phyloP scores from a whole-genome alignment of 805 yeast species.

The Helenozyma rhizophorensis region DNA sequence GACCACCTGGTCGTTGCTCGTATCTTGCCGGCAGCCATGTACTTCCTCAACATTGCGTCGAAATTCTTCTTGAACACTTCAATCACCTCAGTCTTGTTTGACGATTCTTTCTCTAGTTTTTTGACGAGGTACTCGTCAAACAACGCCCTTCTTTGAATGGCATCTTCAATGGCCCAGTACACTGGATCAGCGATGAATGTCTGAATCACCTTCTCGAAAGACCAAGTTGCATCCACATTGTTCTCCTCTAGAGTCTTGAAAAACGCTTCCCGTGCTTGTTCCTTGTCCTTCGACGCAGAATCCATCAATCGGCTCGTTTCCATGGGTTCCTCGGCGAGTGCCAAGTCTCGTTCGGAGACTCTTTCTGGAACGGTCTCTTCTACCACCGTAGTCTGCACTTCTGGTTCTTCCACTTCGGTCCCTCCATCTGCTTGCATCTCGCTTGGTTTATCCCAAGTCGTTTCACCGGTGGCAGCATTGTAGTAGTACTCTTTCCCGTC shows the following conservation, averaged over 20 bases:
- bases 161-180: slow-evolving; percentile 65
- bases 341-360: slow-evolving; percentile 15
- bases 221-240: slow-evolving; percentile 69
- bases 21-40: slow-evolving; percentile 33
- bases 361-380: slow-evolving; percentile 3
- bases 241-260: slow-evolving; percentile 48
- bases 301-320: slow-evolving; percentile 21
- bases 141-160: slow-evolving; percentile 52
- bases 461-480: slow-evolving; percentile 56
- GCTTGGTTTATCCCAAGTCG: slow-evolving; percentile 77
- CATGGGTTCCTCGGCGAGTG: slow-evolving; percentile 19
- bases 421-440: neutral
- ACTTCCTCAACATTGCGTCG: slow-evolving; percentile 38
- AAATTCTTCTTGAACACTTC: slow-evolving; percentile 58
- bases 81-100: slow-evolving; percentile 48
- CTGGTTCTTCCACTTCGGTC: slow-evolving; percentile 1
- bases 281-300: slow-evolving; percentile 16
- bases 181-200: slow-evolving; percentile 52
- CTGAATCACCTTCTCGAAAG: slow-evolving; percentile 63
- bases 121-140: slow-evolving; percentile 59
- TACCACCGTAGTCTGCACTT: slow-evolving; percentile 8
- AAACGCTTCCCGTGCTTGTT: slow-evolving; percentile 44
- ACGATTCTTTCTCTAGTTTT: slow-evolving; percentile 43
- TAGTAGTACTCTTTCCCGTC: slow-evolving; percentile 67
- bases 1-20: slow-evolving; percentile 62